These are phyloP conservation scores for Erodium chrysanthum DNA, from an alignment of 441 rosid genomes.

Conservation along the genomic window DNA sequence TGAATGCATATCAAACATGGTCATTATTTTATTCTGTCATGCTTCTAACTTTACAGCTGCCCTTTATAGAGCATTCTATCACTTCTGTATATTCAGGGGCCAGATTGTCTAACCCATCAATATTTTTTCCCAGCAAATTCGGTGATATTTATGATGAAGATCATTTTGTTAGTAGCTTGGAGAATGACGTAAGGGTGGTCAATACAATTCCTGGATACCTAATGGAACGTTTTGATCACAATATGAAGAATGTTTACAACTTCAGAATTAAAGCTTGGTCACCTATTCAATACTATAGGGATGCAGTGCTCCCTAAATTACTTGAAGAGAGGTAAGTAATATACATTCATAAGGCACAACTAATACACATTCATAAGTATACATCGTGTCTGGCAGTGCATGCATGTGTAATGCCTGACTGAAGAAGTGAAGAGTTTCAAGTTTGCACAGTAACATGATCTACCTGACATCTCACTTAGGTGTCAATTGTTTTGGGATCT, in stretches of 20 bases:
- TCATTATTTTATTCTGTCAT: background rate
- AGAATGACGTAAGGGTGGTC: constrained; percentile 77
- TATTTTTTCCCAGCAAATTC: constrained; percentile 58
- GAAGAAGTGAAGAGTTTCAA: background rate
- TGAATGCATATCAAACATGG: background rate
- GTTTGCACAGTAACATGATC: background rate
- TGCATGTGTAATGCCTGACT: background rate
- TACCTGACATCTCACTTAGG: background rate
- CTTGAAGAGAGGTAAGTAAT: constrained; percentile 93
- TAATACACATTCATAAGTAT: background rate
- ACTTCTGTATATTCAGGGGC: background rate
- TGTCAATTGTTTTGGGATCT: background rate
- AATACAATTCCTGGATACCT: constrained; percentile 69
- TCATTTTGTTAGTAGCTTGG: constrained; percentile 54
- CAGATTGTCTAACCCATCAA: constrained; percentile 15
- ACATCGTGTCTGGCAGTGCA: background rate
- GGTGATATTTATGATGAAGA: constrained; percentile 86
- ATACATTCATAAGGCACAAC: background rate
- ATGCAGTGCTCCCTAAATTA: constrained; percentile 78
- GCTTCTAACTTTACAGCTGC: background rate
- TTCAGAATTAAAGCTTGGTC: constrained; percentile 99
- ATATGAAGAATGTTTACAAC: constrained; percentile 87
- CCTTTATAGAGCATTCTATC: background rate
- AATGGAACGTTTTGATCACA: constrained; percentile 93
- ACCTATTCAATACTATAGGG: constrained; percentile 69